Percentiles rank a stretch among this genome's conserved stretches.
phyloP scores from a whole-genome alignment of 2,329 filamentous ascomycete genomes.

The Microascus cirrosus region DNA sequence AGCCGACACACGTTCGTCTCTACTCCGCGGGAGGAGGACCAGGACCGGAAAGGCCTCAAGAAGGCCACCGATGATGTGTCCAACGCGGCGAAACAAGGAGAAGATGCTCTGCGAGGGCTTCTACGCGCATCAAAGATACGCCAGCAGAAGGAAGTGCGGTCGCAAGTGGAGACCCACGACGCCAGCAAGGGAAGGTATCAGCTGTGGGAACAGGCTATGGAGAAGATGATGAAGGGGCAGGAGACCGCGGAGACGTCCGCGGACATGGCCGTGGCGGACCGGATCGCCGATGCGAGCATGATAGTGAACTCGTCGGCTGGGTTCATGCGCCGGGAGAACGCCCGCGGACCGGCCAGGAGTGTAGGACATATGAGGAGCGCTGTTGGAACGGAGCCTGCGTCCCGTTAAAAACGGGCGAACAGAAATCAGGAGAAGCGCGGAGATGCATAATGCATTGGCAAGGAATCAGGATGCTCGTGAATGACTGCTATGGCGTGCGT shows the following conservation, averaged over 20 bases:
- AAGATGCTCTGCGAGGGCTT: constrained; percentile 47
- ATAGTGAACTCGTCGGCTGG: constrained; percentile 37
- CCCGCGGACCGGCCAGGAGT: background rate
- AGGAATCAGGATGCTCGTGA: background rate
- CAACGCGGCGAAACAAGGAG: constrained; percentile 48
- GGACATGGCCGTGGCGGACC: constrained; percentile 13
- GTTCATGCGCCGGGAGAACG: background rate
- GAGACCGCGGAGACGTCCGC: background rate
- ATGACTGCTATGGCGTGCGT: background rate
- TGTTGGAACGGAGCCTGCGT: background rate
- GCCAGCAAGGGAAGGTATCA: constrained; percentile 44
- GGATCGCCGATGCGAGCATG: constrained; percentile 53
- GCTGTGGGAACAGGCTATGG: constrained; percentile 52
- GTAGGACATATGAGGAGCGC: background rate
- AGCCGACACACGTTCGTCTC: constrained; percentile 54
- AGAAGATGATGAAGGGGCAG: constrained; percentile 34
- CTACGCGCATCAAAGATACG: constrained; percentile 53
- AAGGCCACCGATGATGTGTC: constrained; percentile 50
- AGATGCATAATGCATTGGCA: background rate
- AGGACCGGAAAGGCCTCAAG: constrained; percentile 36
- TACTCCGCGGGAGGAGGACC: constrained; percentile 33
- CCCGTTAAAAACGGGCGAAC: background rate
- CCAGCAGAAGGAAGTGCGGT: constrained; percentile 52
- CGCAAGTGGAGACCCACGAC: constrained; percentile 38
- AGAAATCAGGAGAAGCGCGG: background rate